Percentiles rank a stretch among this genome's conserved stretches.
These are phyloP conservation scores for Fusarium proliferatum DNA, from an alignment of 2,329 filamentous ascomycete genomes.

Conservation along the genomic window DNA sequence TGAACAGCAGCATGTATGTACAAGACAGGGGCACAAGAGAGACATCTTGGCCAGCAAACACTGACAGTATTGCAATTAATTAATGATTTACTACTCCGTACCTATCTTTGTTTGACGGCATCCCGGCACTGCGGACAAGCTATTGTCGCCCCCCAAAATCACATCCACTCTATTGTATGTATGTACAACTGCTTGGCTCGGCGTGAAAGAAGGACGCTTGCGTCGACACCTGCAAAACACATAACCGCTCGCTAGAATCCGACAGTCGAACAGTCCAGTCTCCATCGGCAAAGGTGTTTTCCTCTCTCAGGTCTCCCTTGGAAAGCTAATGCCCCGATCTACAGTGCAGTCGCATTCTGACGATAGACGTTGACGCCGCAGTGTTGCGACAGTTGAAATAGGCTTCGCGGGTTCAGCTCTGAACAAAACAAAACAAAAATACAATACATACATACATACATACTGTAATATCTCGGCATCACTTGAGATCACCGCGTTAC, in stretches of 20 bases:
- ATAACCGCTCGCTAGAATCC: constrained; percentile 28
- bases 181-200: constrained; percentile 21
- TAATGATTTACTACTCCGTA: background rate
- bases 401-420: constrained; percentile 11
- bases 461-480: constrained; percentile 31
- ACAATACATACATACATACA: background rate
- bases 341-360: background rate
- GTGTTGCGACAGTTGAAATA: background rate
- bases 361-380: background rate
- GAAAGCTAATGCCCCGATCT: background rate
- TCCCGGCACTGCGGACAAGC: constrained; percentile 38
- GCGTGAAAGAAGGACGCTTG: constrained; percentile 17
- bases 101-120: constrained; percentile 16
- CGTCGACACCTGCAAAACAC: constrained; percentile 30
- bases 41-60: constrained; percentile 24
- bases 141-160: constrained; percentile 32
- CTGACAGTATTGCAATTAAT: background rate
- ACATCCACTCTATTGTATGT: constrained; percentile 19
- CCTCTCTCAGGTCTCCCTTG: background rate
- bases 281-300: constrained; percentile 11
- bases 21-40: constrained; percentile 16
- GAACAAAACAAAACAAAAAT: constrained; percentile 16
- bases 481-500: constrained; percentile 30
- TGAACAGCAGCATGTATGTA: background rate
- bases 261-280: background rate